phyloP scores from a whole-genome alignment of 768 basidiomycete species.

The Suillus spraguei region DNA sequence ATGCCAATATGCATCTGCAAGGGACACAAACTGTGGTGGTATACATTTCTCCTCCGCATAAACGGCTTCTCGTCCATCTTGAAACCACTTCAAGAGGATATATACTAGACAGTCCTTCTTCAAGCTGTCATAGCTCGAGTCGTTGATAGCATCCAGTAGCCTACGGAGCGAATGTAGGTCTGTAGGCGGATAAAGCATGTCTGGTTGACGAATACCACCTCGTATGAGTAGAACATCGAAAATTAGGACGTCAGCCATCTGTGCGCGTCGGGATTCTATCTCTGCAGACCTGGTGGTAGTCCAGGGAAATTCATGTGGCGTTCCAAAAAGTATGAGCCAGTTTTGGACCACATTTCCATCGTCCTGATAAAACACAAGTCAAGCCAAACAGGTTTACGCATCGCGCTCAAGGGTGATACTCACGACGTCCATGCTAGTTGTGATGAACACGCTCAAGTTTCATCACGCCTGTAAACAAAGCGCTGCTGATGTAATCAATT shows the following conservation, averaged over 20 bases:
- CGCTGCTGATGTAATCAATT: constrained; percentile 6
- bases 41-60: constrained; percentile 61
- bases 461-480: constrained; percentile 1
- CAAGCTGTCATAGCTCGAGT: constrained; percentile 67
- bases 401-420: constrained; percentile 16
- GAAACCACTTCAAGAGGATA: constrained; percentile 79
- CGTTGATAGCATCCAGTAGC: constrained; percentile 62
- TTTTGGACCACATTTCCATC: constrained; percentile 15
- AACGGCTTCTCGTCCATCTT: constrained; percentile 53
- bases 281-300: constrained; percentile 50
- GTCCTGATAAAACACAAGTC: constrained; percentile 21
- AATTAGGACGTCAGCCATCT: constrained; percentile 63
- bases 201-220: constrained; percentile 61
- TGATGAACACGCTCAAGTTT: background rate
- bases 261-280: constrained; percentile 64
- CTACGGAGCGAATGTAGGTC: constrained; percentile 53
- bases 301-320: constrained; percentile 60
- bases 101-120: constrained; percentile 84
- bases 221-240: constrained; percentile 73
- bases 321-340: constrained; percentile 50
- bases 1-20: constrained; percentile 87
- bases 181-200: constrained; percentile 69
- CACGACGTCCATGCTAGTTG: constrained; percentile 29
- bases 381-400: constrained; percentile 3
- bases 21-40: constrained; percentile 71